A percentile compares a stretch with the other conserved stretches of the same genome.
These are phyloP conservation scores for Botryococcus braunii DNA, from an alignment of 163 green algal genomes.

Conservation along the genomic window DNA sequence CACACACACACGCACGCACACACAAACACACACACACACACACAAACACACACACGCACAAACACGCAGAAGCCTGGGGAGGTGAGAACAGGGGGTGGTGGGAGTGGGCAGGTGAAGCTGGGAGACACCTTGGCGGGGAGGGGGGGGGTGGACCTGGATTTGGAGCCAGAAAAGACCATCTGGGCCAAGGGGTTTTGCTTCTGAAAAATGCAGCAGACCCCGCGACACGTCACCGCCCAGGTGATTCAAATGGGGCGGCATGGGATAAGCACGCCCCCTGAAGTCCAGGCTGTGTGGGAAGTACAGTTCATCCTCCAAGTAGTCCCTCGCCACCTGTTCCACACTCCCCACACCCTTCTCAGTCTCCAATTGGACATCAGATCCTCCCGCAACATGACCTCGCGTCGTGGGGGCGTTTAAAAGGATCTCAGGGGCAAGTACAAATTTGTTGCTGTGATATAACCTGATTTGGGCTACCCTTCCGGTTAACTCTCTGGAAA, in stretches of 20 bases:
- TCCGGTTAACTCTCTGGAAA: background rate
- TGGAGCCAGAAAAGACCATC: constrained; percentile 79
- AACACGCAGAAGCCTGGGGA: no score
- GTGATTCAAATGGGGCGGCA: constrained; percentile 93
- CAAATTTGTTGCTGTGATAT: background rate
- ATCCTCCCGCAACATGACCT: background rate
- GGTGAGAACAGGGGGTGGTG: no score
- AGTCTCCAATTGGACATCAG: background rate
- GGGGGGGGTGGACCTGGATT: no score
- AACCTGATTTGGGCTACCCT: background rate
- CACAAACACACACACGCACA: no score
- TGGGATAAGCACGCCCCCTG: constrained; percentile 89
- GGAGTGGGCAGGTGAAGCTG: no score
- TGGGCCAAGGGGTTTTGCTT: constrained; percentile 59
- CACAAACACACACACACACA: no score
- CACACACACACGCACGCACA: no score
- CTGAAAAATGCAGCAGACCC: constrained; percentile 77
- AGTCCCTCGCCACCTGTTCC: constrained; percentile 25
- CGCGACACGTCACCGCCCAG: constrained; percentile 82
- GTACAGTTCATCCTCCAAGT: constrained; percentile 49
- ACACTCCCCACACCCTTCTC: no score
- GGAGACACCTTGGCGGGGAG: no score
- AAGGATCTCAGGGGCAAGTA: background rate
- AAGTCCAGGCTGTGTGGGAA: constrained; percentile 81
- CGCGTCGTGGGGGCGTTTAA: background rate